Evolutionary conservation across 345 rosid species (phyloP).

Genomic region (Mangifera indica): DNA sequence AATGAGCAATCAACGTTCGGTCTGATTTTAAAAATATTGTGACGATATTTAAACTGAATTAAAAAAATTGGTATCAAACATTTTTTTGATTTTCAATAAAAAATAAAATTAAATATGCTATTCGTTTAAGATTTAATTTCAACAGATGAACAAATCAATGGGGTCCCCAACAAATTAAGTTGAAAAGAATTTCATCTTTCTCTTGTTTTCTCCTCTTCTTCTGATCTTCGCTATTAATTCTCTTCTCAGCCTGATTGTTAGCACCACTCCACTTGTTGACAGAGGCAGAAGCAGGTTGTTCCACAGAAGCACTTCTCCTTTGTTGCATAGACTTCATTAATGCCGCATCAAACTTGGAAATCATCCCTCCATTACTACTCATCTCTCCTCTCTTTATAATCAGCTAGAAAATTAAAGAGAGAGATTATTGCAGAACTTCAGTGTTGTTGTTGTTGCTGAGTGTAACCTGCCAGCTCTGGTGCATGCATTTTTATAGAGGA

Average conservation of each 20-base stretch:
- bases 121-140: no score
- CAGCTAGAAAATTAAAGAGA: not conserved
- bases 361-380: constrained; percentile 16
- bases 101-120: not conserved
- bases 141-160: not conserved
- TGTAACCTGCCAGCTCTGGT: not conserved
- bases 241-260: not conserved
- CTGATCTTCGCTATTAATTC: not conserved
- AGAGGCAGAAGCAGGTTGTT: not conserved
- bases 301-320: not conserved
- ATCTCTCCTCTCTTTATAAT: not conserved
- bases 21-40: no score
- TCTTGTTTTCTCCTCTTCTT: constrained; percentile 15
- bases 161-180: constrained; percentile 41
- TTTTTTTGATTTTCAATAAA: not conserved
- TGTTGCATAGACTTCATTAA: constrained; percentile 13
- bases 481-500: not conserved
- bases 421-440: not conserved
- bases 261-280: not conserved
- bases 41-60: no score
- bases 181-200: constrained; percentile 28
- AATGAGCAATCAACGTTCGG: no score
- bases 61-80: no score
- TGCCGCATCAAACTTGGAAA: constrained; percentile 16
- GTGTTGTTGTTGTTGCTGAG: not conserved